Evolutionary conservation across 73 alveolate species (phyloP).

Genomic region (Paramecium tetraurelia): DNA sequence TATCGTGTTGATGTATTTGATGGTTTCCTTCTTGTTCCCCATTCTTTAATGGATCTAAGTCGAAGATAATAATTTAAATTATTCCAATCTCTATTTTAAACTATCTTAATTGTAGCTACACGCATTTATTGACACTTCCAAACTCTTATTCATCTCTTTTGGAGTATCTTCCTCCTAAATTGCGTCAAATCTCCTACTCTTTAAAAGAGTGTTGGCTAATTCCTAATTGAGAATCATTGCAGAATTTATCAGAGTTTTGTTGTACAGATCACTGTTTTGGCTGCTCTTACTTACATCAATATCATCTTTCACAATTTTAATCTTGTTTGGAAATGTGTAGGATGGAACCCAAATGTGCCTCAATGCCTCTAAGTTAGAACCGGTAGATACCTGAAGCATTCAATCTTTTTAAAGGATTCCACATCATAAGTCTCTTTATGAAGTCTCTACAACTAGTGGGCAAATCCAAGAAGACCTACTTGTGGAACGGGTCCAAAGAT

Average conservation of each 20-base stretch:
- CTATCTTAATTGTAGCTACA: neutral
- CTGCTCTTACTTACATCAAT: neutral
- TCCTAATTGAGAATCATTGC: slow-evolving; percentile 28
- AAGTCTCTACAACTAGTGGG: slow-evolving; percentile 27
- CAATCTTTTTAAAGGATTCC: slow-evolving; percentile 44
- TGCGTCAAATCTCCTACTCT: neutral
- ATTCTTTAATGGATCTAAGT: neutral
- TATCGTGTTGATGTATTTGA: neutral
- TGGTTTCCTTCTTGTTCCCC: neutral
- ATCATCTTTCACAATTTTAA: slow-evolving; percentile 3
- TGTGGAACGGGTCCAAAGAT: neutral
- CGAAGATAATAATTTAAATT: neutral
- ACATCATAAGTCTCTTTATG: neutral
- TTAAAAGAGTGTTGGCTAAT: neutral
- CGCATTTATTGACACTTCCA: neutral
- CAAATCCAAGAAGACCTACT: neutral
- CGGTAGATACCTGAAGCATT: slow-evolving; percentile 11
- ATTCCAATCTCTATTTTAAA: neutral
- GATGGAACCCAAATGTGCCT: slow-evolving; percentile 38
- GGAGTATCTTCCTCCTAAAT: neutral
- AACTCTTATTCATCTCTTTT: neutral
- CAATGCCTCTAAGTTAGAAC: slow-evolving; percentile 32
- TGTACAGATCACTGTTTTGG: neutral
- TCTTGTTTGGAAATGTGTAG: neutral
- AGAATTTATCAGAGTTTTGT: neutral